A percentile compares a stretch with the other conserved stretches of the same genome.
These are phyloP conservation scores for Termitomyces sp. DNA, from an alignment of 768 basidiomycete genomes.

Conservation along the genomic window DNA sequence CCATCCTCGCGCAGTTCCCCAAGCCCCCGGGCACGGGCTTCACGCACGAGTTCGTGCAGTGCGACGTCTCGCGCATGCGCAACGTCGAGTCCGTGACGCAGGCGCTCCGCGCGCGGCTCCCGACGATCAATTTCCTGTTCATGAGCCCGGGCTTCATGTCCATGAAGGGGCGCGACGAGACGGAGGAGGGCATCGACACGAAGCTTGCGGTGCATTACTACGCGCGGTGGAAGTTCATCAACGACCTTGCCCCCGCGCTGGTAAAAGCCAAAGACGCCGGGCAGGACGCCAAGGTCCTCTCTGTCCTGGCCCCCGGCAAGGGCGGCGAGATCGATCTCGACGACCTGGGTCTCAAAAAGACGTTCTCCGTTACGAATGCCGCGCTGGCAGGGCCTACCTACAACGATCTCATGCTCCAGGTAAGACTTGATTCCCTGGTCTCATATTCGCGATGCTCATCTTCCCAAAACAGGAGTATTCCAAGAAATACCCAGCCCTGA, in stretches of 20 bases:
- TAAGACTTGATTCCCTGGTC: conserved; percentile 8
- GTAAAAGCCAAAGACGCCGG: conserved; percentile 40
- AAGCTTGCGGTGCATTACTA: conserved; percentile 46
- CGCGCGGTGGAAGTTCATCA: conserved; percentile 45
- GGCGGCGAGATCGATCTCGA: conserved; percentile 38
- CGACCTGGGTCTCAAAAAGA: conserved; percentile 43
- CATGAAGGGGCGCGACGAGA: conserved; percentile 30
- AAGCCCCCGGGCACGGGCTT: conserved; percentile 19
- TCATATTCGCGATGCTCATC: not conserved
- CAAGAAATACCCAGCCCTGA: conserved; percentile 28
- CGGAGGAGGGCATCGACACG: conserved; percentile 30
- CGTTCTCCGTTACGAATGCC: conserved; percentile 27
- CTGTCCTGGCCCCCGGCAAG: conserved; percentile 34
- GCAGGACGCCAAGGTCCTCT: conserved; percentile 51
- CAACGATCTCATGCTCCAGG: conserved; percentile 42
- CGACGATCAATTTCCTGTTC: conserved; percentile 49
- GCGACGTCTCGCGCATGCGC: conserved; percentile 43
- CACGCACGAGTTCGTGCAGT: conserved; percentile 40
- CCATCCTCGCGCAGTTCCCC: conserved; percentile 36
- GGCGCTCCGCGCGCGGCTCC: conserved; percentile 28
- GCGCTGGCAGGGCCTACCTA: conserved; percentile 29
- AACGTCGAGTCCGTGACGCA: conserved; percentile 32
- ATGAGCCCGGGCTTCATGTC: conserved; percentile 41
- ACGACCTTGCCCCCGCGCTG: conserved; percentile 41
- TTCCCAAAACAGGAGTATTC: conserved; percentile 29